Evolutionary conservation across 495 filamentous ascomycete species (phyloP).

Genomic region (Penicillium pulvis): DNA sequence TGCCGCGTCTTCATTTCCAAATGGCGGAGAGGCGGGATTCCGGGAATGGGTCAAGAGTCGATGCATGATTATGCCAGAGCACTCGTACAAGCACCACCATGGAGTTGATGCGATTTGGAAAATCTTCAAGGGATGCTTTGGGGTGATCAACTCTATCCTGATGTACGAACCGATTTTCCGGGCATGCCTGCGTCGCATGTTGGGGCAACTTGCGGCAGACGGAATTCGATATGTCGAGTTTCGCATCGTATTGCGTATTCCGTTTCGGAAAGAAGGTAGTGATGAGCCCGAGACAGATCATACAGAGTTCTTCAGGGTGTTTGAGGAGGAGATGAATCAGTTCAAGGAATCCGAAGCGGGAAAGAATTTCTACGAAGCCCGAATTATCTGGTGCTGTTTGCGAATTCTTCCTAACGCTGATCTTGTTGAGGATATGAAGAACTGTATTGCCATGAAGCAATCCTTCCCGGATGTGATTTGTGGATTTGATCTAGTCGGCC

Average conservation of each 20-base stretch:
- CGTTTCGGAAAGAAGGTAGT: slow-evolving; percentile 59
- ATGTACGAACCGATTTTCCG: slow-evolving; percentile 93
- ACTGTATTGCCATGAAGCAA: slow-evolving; percentile 79
- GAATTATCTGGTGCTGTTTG: slow-evolving; percentile 84
- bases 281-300: slow-evolving; percentile 64
- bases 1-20: slow-evolving; percentile 73
- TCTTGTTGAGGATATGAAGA: slow-evolving; percentile 77
- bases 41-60: slow-evolving; percentile 74
- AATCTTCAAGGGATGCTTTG: slow-evolving; percentile 73
- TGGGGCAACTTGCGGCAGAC: slow-evolving; percentile 69
- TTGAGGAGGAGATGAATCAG: slow-evolving; percentile 75
- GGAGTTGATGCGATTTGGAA: slow-evolving; percentile 80
- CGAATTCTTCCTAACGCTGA: slow-evolving; percentile 61
- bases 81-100: slow-evolving; percentile 76
- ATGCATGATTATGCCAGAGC: slow-evolving; percentile 67
- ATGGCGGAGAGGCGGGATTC: slow-evolving; percentile 69
- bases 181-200: slow-evolving; percentile 65
- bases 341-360: slow-evolving; percentile 75
- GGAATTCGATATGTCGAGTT: slow-evolving; percentile 80
- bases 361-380: slow-evolving; percentile 75
- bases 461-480: slow-evolving; percentile 78
- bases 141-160: slow-evolving; percentile 68
- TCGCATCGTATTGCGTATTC: slow-evolving; percentile 60
- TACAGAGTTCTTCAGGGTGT: slow-evolving; percentile 64
- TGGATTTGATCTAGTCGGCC: slow-evolving; percentile 86